Percentiles rank a stretch among this genome's conserved stretches.
Conservation (phyloP, 805 yeast genomes). For the Candida adriatica region DNA sequence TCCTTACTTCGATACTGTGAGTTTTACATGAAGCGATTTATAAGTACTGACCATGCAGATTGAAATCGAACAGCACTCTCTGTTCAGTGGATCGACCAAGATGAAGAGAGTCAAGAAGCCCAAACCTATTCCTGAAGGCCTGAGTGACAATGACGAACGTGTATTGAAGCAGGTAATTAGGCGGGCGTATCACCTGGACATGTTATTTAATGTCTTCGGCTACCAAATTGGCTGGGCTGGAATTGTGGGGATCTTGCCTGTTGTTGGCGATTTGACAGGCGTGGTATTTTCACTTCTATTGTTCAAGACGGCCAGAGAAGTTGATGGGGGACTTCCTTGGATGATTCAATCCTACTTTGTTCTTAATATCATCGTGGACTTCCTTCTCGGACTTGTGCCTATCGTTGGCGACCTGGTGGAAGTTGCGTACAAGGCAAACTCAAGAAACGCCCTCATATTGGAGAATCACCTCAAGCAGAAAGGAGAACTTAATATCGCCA, state of each 20-base stretch:
- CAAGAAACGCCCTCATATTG: slow-evolving; percentile 59
- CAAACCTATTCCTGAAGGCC: slow-evolving; percentile 46
- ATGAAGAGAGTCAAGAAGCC: slow-evolving; percentile 17
- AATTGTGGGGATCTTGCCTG: slow-evolving; percentile 61
- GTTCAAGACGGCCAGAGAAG: slow-evolving; percentile 35
- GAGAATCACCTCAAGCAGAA: slow-evolving; percentile 44
- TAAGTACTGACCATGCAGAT: slow-evolving; percentile 8
- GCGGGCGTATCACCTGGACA: slow-evolving; percentile 63
- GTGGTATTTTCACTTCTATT: slow-evolving; percentile 42
- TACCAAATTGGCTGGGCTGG: slow-evolving; percentile 65
- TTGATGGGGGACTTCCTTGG: slow-evolving; percentile 63
- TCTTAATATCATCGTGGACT: slow-evolving; percentile 60
- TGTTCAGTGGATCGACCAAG: slow-evolving; percentile 13
- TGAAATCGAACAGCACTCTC: slow-evolving; percentile 18
- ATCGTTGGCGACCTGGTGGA: slow-evolving; percentile 66
- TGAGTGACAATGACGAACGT: slow-evolving; percentile 44
- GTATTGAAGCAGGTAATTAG: slow-evolving; percentile 45
- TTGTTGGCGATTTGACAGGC: slow-evolving; percentile 53
- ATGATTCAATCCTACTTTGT: slow-evolving; percentile 47
- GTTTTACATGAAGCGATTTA: slow-evolving; percentile 4
- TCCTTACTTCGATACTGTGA: slow-evolving; percentile 34
- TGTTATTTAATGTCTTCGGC: slow-evolving; percentile 57
- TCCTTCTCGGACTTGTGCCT: slow-evolving; percentile 65
- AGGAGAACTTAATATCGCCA: slow-evolving; percentile 6
- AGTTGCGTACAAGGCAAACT: slow-evolving; percentile 69